Percentiles rank a stretch among this genome's conserved stretches.
phyloP scores from a whole-genome alignment of 2,329 filamentous ascomycete genomes.

The Colletotrichum gloeosporioides region DNA sequence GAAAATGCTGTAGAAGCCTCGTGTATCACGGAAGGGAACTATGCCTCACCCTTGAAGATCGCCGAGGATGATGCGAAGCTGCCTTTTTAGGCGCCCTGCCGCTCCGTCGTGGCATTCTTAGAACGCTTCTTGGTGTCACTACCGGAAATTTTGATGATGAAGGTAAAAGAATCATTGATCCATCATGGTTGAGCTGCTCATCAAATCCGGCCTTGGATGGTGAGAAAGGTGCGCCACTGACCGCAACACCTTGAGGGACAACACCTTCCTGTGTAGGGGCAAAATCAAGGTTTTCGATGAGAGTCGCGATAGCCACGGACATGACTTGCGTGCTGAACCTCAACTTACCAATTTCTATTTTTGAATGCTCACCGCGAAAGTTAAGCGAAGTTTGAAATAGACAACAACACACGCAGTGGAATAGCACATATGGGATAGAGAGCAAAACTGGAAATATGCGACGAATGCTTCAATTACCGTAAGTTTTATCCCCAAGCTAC shows the following conservation, averaged over 20 bases:
- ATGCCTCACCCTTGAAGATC: background rate
- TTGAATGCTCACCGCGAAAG: rapidly evolving
- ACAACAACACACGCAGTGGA: background rate
- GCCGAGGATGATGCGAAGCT: background rate
- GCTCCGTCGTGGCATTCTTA: background rate
- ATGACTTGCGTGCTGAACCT: background rate
- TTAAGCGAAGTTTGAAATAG: rapidly evolving
- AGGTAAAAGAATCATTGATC: rapidly evolving
- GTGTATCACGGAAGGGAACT: rapidly evolving
- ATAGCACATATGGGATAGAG: background rate
- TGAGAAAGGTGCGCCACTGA: rapidly evolving
- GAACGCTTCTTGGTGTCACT: background rate
- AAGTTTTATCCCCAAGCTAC: background rate
- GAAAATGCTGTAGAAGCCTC: rapidly evolving
- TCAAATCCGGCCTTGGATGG: rapidly evolving
- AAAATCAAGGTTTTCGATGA: rapidly evolving
- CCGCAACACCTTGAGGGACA: background rate
- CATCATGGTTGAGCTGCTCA: background rate
- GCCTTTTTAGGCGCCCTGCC: rapidly evolving
- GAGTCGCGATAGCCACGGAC: rapidly evolving
- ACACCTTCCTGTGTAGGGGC: rapidly evolving
- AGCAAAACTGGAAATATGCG: background rate
- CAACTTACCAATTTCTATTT: rapidly evolving
- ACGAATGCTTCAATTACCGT: background rate
- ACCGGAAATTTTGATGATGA: background rate